Conservation (phyloP, 495 filamentous ascomycete genomes). For the Bryoglossum gracile region DNA sequence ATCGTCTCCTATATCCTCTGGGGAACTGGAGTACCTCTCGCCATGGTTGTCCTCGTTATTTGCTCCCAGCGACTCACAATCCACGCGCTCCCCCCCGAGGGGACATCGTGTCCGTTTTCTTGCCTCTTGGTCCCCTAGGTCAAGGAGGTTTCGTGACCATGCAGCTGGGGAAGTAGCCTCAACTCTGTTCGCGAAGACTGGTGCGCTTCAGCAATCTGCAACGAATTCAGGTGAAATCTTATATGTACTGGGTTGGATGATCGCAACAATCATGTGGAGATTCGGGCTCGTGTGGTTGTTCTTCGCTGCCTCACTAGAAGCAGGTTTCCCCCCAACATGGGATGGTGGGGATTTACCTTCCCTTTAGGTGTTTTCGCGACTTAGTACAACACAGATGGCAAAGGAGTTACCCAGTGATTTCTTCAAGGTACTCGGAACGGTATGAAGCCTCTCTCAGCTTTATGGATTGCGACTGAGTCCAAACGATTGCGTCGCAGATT, state of each 20-base stretch:
- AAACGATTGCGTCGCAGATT: constrained; percentile 29
- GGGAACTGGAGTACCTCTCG: constrained; percentile 50
- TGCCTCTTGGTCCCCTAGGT: constrained; percentile 54
- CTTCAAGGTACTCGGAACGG: constrained; percentile 45
- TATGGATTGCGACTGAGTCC: neutral
- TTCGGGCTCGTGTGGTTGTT: constrained; percentile 57
- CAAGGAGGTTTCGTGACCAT: constrained; percentile 51
- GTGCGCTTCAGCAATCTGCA: constrained; percentile 31
- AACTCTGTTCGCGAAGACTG: constrained; percentile 41
- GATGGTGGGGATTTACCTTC: constrained; percentile 63
- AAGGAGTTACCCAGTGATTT: constrained; percentile 44
- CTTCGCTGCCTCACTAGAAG: constrained; percentile 43
- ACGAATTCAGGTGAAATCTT: constrained; percentile 40
- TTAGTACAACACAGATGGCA: constrained; percentile 41
- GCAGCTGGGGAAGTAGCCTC: constrained; percentile 47
- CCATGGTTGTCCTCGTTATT: constrained; percentile 47
- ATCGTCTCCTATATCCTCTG: constrained; percentile 50
- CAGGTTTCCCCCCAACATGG: constrained; percentile 57
- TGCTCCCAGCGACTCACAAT: constrained; percentile 55
- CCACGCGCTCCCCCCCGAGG: constrained; percentile 50
- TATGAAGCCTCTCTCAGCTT: constrained; percentile 27
- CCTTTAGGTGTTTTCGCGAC: constrained; percentile 49
- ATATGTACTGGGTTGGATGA: constrained; percentile 45
- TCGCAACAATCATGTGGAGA: constrained; percentile 51
- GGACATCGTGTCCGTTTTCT: constrained; percentile 53